Evolutionary conservation across 108 stramenopile genomes (phyloP).

Genomic region (Phaeodactylum tricornutum): DNA sequence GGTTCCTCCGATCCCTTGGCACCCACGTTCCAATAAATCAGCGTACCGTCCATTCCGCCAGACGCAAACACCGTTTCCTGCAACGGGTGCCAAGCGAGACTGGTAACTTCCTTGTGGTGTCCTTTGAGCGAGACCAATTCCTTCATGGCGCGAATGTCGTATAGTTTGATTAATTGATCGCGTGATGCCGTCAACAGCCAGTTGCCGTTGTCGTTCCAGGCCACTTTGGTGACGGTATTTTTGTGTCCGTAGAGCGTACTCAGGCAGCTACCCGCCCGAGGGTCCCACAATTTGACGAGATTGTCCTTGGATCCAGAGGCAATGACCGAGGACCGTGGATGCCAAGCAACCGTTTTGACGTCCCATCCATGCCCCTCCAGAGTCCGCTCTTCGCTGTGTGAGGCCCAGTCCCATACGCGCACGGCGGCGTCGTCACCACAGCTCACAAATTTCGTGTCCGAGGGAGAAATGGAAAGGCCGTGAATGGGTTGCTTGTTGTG

Average conservation of each 20-base stretch:
- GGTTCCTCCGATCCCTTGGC: slow-evolving; percentile 82
- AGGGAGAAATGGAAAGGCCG: slow-evolving; percentile 85
- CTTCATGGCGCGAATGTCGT: slow-evolving; percentile 92
- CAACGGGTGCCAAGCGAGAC: slow-evolving; percentile 92
- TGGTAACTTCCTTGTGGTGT: slow-evolving; percentile 86
- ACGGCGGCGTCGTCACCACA: slow-evolving; percentile 92
- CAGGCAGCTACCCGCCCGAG: slow-evolving; percentile 68
- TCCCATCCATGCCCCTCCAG: slow-evolving; percentile 96
- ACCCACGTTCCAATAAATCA: slow-evolving; percentile 90
- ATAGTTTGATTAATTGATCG: slow-evolving; percentile 90
- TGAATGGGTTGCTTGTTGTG: slow-evolving; percentile 87
- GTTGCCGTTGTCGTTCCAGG: slow-evolving; percentile 95
- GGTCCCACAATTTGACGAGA: slow-evolving; percentile 94
- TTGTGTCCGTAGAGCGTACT: slow-evolving; percentile 92
- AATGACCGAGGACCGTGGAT: slow-evolving; percentile 84
- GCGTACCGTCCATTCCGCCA: slow-evolving; percentile 93
- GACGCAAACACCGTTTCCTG: slow-evolving; percentile 85
- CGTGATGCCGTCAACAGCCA: slow-evolving; percentile 88
- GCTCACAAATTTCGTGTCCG: slow-evolving; percentile 89
- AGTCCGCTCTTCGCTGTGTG: slow-evolving; percentile 55
- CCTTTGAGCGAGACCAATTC: slow-evolving; percentile 80
- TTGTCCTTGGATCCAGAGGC: slow-evolving; percentile 88
- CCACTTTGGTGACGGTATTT: slow-evolving; percentile 87
- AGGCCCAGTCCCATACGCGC: slow-evolving; percentile 91
- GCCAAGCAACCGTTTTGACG: slow-evolving; percentile 91